Evolutionary conservation across 1,284 basidiomycete genomes (phyloP).

Genomic region (Ceratobasidium papillatum): DNA sequence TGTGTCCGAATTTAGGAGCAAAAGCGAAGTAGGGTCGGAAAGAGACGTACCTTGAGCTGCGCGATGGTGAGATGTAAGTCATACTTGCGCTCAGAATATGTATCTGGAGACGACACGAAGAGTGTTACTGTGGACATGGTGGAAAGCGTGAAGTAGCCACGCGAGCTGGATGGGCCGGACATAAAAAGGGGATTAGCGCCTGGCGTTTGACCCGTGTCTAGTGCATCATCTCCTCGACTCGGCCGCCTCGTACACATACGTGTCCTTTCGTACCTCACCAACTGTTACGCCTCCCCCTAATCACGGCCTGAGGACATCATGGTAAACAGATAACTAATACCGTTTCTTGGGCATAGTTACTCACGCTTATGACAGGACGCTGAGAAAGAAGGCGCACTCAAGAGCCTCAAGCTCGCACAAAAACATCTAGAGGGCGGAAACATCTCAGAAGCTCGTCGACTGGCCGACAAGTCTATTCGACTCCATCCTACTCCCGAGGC

Average conservation of each 20-base stretch:
- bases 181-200: background rate
- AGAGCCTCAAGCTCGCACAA: constrained; percentile 80
- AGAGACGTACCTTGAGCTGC: constrained; percentile 74
- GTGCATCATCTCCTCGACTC: constrained; percentile 20
- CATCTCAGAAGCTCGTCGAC: constrained; percentile 73
- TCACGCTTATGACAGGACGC: constrained; percentile 59
- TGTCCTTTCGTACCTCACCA: constrained; percentile 44
- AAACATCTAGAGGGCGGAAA: constrained; percentile 77
- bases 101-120: constrained; percentile 86
- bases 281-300: background rate
- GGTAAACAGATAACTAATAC: background rate
- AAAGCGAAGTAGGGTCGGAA: constrained; percentile 17
- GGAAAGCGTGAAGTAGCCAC: constrained; percentile 10
- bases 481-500: constrained; percentile 88
- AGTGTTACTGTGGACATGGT: constrained; percentile 62
- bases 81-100: constrained; percentile 83
- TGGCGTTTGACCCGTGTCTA: background rate
- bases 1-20: background rate
- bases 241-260: constrained; percentile 37
- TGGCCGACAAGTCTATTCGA: constrained; percentile 88
- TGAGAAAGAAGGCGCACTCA: constrained; percentile 88
- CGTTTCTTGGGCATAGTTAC: background rate
- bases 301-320: background rate
- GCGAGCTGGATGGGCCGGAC: background rate
- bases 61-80: constrained; percentile 76